These are phyloP conservation scores for Geum urbanum DNA, from an alignment of 306 rosid species.

Conservation along the genomic window DNA sequence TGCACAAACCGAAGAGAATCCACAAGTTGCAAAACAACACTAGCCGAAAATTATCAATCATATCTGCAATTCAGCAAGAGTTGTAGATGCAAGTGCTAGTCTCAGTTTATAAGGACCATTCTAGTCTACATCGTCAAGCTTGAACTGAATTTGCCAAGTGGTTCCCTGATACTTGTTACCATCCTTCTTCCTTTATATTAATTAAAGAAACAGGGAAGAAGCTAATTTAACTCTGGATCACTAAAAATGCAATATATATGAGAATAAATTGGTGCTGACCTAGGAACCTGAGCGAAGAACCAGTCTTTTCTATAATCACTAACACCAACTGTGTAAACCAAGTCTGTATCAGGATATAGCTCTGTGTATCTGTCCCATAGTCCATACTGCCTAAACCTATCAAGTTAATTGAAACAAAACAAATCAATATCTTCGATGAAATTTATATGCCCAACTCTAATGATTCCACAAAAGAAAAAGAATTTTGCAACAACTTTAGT, in stretches of 20 bases:
- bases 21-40: not conserved
- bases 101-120: constrained; percentile 54
- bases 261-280: constrained; percentile 24
- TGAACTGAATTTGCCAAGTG: constrained; percentile 89
- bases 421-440: not conserved
- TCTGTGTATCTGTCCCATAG: constrained; percentile 54
- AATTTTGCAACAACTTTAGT: too few relatives aligned
- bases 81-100: constrained; percentile 78
- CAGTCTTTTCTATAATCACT: constrained; percentile 46
- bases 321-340: constrained; percentile 40
- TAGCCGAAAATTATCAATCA: not conserved
- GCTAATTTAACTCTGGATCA: not conserved
- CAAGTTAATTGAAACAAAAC: not conserved
- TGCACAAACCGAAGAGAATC: not conserved
- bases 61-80: constrained; percentile 78
- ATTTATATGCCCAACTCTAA: too few relatives aligned
- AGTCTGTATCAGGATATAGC: constrained; percentile 35
- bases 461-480: too few relatives aligned
- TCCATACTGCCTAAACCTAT: constrained; percentile 52
- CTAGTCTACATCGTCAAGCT: constrained; percentile 42
- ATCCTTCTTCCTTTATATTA: constrained; percentile 50
- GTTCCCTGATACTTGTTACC: constrained; percentile 72
- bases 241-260: not conserved
- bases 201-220: not conserved
- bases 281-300: constrained; percentile 53